Base-by-base conservation (phyloP, 108 stramenopile genomes). In the Aurantiochytrium sp. region DNA sequence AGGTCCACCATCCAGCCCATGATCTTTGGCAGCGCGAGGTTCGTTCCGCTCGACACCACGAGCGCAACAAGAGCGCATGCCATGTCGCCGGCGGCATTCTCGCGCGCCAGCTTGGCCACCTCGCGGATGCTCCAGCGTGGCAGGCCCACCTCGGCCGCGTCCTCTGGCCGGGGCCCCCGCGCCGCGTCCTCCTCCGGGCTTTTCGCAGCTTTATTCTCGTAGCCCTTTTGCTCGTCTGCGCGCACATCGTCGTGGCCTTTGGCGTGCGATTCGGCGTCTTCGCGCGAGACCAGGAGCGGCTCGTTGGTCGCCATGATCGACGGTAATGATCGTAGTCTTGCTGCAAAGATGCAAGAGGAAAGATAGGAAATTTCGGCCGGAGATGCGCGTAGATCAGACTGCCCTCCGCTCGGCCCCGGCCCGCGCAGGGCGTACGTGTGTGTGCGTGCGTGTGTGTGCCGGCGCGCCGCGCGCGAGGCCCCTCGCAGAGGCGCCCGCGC, bases 1-100 rank as follows among this genome's bases (percentile, higher is more conserved):
- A 65, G 34, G 73, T 81, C 73, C 36, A 81, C 73, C 73, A 81
- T 48, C 42, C n/a, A 24, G 73, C 73, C 73, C 73, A 81, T 48
- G 39, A 81, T 48, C 42, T 48, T 41, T 12, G 73, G 73, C 42
- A 81, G 19, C 12, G 45, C 45, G 12, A 81, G 73, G 39, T 81
- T 81, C 42, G 42, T 81, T 30, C 73, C 73, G 39, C 73, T 81
- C 12, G 73, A 81, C 12, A 81, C 42, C 45, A 81, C 73, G 24
- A 81, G 45, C 27, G 73, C 73, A 12, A 48, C 73, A 22, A 81
- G 39, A 24, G 73, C 73, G 34, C 27, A 65, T 10, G 34, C 59
- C 59, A 65, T 65, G 24, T 65, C 59, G 34, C 59, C 59, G 1
- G 59, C 59, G 1, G 59, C 59, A 65, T 65, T 65, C 24, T 65